Evolutionary conservation across 345 rosid genomes (phyloP).

Genomic region (Aquilaria sinensis): DNA sequence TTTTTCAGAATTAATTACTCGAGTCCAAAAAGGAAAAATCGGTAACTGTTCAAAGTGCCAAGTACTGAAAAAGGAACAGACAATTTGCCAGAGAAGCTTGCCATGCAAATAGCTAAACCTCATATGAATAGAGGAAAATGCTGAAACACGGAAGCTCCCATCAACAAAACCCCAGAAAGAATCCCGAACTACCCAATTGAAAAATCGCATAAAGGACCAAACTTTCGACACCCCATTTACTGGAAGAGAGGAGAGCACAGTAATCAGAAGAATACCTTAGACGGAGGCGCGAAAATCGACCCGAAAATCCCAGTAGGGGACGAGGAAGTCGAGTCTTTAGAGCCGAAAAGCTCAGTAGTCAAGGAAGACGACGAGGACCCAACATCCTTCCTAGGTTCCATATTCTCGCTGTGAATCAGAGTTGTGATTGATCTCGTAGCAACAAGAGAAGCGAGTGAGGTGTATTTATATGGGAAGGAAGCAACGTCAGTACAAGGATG

Average conservation of each 20-base stretch:
- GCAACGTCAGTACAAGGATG: conserved; percentile 17
- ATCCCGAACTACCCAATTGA: not conserved
- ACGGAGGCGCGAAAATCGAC: conserved; percentile 54
- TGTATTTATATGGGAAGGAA: conserved; percentile 3
- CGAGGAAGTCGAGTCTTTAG: conserved; percentile 41
- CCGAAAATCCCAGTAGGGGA: conserved; percentile 36
- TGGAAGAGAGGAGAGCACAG: not conserved
- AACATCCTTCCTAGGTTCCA: conserved; percentile 51
- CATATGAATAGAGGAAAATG: conserved; percentile 3
- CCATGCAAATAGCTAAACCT: not conserved
- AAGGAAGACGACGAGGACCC: conserved; percentile 41
- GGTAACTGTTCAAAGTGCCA: not conserved
- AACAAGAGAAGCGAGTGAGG: conserved; percentile 19
- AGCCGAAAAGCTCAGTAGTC: conserved; percentile 64
- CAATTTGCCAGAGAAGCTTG: conserved; percentile 8
- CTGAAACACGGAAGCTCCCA: not conserved
- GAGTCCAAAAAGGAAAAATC: not conserved
- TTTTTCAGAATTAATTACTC: not conserved
- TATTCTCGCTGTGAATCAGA: conserved; percentile 15
- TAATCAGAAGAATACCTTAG: conserved; percentile 32
- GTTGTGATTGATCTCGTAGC: conserved; percentile 8
- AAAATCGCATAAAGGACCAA: too few species aligned
- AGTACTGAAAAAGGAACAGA: not conserved
- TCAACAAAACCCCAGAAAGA: not conserved
- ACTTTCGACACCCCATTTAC: too few species aligned